Conservation (phyloP, 1,284 basidiomycete species). For the Apiotrichum montevideense region DNA sequence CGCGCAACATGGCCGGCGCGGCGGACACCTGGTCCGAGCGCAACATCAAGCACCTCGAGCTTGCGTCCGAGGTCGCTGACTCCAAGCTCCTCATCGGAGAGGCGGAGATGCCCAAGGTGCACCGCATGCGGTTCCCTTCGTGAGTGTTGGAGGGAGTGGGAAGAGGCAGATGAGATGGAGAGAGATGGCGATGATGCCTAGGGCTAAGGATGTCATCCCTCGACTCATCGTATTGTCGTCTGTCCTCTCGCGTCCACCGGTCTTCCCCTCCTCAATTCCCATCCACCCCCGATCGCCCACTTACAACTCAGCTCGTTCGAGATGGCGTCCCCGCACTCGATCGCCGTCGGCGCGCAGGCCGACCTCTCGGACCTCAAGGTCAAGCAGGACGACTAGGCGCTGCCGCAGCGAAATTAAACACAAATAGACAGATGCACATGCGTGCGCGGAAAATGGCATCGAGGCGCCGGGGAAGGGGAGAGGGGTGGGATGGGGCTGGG, state of each 20-base stretch:
- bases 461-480: too few species aligned
- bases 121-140: slow-evolving; percentile 45
- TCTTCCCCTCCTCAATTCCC: too few species aligned
- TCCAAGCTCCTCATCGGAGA: slow-evolving; percentile 48
- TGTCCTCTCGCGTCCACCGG: too few species aligned
- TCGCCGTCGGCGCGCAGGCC: slow-evolving; percentile 45
- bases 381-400: slow-evolving; percentile 26
- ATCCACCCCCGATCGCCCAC: background rate
- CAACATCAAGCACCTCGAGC: slow-evolving; percentile 47
- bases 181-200: too few species aligned
- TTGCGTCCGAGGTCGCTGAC: slow-evolving; percentile 43
- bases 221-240: too few species aligned
- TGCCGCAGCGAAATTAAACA: too few species aligned
- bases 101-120: slow-evolving; percentile 46
- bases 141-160: slow-evolving; percentile 20
- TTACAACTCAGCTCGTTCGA: slow-evolving; percentile 40
- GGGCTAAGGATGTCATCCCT: too few species aligned
- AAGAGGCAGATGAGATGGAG: background rate
- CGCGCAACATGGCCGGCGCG: slow-evolving; percentile 31
- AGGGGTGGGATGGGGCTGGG: too few species aligned
- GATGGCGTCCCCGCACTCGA: slow-evolving; percentile 42
- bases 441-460: too few species aligned
- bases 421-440: too few species aligned
- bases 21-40: slow-evolving; percentile 33
- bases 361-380: slow-evolving; percentile 47